These are phyloP conservation scores for Eremochloa ophiuroides DNA, from an alignment of 176 grass and related monocot genomes.

Conservation along the genomic window DNA sequence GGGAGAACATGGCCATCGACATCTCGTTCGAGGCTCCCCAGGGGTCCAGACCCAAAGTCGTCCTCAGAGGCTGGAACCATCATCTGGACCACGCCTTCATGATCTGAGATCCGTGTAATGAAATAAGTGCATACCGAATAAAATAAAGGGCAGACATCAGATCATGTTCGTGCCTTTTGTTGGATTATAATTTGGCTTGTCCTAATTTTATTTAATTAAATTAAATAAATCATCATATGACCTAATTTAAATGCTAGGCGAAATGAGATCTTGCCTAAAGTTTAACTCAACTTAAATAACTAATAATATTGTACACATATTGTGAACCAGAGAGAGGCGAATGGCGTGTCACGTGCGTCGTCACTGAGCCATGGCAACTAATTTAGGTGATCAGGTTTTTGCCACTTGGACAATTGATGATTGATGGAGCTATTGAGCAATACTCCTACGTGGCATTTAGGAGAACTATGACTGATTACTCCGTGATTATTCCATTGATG, in stretches of 20 bases:
- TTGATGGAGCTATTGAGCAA: no score
- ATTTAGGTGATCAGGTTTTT: no score
- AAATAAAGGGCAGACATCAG: constrained; percentile 25
- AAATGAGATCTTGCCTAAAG: no score
- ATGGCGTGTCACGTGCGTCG: no score
- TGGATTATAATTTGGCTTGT: not conserved
- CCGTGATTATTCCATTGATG: no score
- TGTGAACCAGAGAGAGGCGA: no score
- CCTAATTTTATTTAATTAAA: not conserved
- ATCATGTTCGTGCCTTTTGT: not conserved
- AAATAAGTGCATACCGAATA: constrained; percentile 11
- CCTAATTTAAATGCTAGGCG: not conserved
- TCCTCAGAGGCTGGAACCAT: constrained; percentile 83
- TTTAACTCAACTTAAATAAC: no score
- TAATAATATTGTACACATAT: no score
- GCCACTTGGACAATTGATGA: no score
- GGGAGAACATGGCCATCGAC: constrained; percentile 56
- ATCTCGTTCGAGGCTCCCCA: constrained; percentile 70
- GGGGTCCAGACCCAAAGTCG: constrained; percentile 48
- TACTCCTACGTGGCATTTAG: no score
- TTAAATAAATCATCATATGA: not conserved
- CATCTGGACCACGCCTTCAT: constrained; percentile 37
- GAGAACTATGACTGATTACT: no score
- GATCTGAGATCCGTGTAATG: constrained; percentile 38
- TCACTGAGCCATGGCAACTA: no score